Evolutionary conservation across 2,329 filamentous ascomycete genomes (phyloP), one percentile per base, ranked within the genome.

Genomic region (Colletotrichum salicis): DNA sequence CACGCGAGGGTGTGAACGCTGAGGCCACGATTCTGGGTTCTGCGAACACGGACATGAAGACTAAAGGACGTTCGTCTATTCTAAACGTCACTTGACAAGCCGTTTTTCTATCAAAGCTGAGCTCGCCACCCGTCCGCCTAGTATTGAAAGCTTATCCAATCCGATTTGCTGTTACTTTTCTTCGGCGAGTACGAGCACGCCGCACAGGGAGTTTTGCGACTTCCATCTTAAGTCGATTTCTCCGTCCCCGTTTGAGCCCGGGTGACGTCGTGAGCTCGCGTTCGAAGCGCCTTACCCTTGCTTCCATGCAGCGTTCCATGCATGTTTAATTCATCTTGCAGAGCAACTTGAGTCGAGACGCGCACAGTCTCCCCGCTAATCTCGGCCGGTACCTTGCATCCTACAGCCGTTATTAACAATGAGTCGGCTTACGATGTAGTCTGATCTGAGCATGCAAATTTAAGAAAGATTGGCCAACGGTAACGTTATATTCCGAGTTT

Each of bases 261-360:
- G n/a, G 60, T 70, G 66, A 72, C 66, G 70, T 70, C 35, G 59
- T 56, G 4, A 5, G 3, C 41, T 19, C 15, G 11, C 31, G 12
- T n/a, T 27, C 13, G 29, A 7, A 5, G 13, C 22, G 55, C 41
- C 24, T 22, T 10, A 31, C 13, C n/a, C 3, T 7, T 7, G 60
- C 55, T 72, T 72, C 70, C 19, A 70, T 56, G 65, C 65, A 69
- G 41, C 5, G 24, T 69, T 71, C 69, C 15, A 55, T n/a, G 31
- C 52, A 67, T 37, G 13, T 69, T 55, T 45, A 24, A 35, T 24
- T 22, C n/a, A 27, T 37, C 15, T 51, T 64, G 35, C 55, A 37
- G 33, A 24, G 19, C 35, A n/a, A 10, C 24, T 45, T 22, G 64
- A 55, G 6, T 45, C 45, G 64, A 59, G 19, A 64, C 54, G 27